Evolutionary conservation across 208 protist species (phyloP), one percentile per base, ranked within the genome.

Genomic region (Porcisia hertigi): DNA sequence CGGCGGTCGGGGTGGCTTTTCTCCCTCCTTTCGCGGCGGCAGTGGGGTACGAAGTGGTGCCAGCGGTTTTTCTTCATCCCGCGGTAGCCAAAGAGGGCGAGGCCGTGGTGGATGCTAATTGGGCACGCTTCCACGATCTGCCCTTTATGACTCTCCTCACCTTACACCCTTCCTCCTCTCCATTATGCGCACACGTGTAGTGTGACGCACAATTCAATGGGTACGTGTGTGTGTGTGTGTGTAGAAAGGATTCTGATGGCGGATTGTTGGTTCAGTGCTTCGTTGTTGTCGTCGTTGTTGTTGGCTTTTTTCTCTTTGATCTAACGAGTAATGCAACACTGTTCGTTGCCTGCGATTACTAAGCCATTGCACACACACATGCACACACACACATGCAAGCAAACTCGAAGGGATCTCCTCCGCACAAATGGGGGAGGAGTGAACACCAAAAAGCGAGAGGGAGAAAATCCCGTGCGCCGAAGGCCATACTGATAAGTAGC

Each of bases 281-380:
- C 52, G 0, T 49, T 36, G 3, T 59, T 69, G 45, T 23, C 0
- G 41, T n/a, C 45, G 36, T 36, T 62, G 30, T 34, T n/a, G 53
- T 47, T 71, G 36, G 57, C 53, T 71, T 76, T 3, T 67, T 34
- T 11, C 16, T 54, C 49, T 53, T 76, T 16, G 39, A 54, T 20
- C 65, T 80, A 75, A 70, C 69, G 66, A 74, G 52, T 77, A 77
- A 72, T 63, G 64, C 60, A 34, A 25, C 59, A 47, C 41, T 14
- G 16, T 43, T 39, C 23, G 41, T 30, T 49, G n/a, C 20, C 41
- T 16, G 11, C 20, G 25, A 18, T 49, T 12, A 3, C 30, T 67
- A 45, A 63, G 41, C 23, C 63, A 7, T 71, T 1, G 49, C 23
- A 14, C 47, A 57, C 14, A 67, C 41, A 34, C 63, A 36, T 8